Evolutionary conservation across 2,329 filamentous ascomycete species (phyloP), one percentile per base, ranked within the genome.

Genomic region (Shiraia sp.): DNA sequence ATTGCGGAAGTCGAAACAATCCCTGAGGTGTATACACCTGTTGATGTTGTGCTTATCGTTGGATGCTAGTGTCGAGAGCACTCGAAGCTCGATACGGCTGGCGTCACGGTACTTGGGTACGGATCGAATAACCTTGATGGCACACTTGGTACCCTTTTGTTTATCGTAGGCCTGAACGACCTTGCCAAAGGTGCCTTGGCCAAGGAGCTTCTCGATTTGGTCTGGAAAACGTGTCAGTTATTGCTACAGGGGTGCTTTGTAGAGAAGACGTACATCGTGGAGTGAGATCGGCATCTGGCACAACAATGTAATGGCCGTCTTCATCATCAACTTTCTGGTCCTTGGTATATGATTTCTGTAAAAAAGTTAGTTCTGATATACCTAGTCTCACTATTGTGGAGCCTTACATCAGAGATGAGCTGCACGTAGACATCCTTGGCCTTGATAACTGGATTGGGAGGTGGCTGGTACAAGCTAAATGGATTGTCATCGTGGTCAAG

Each of bases 31-130:
- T 53, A 99, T 99, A 73, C 93, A 99, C 53, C 92, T 87, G 69
- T 99, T 97, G 45, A 90, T 83, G 70, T 99, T 97, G 54, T 87
- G 82, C 46, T 85, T 82, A 67, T 99, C 93, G 67, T 97, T 97
- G 30, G 88, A 88, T 53, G 91, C 87, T 32, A 99, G 76, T 0
- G 93, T 99, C 43, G 91, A 90, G 10, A 99, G 76, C 3, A 99
- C 93, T 47, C 93, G 83, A 25, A 99, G 77, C 68, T 99, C 93
- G 59, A 99, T 99, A 51, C 90, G 83, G 7, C 89, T 95, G 25
- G 93, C 93, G 72, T 99, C 93, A 32, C 93, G 86, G 66, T 99
- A 99, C 69, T 99, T 99, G 65, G 96, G 93, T 10, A 99, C 93
- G 1, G 93, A 96, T 56, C 93, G 86, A 54, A 99, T 97, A 69